Evolutionary conservation across 2,329 filamentous ascomycete species (phyloP).

Genomic region (Aspergillus texensis): DNA sequence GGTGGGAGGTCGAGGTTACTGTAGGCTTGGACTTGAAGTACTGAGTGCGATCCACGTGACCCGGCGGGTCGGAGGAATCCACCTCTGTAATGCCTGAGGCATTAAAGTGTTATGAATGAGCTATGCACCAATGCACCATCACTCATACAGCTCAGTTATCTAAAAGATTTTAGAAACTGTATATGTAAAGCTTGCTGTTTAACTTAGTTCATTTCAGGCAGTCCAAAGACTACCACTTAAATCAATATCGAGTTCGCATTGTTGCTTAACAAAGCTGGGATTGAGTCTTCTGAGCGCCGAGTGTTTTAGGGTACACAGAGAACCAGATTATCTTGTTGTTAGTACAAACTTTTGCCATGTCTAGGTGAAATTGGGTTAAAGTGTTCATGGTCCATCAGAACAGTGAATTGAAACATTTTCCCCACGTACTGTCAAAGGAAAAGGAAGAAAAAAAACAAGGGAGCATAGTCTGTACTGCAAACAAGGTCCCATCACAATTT

Average conservation of each 20-base stretch:
- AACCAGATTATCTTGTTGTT: background rate
- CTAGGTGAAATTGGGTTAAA: background rate
- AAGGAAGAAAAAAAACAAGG: background rate
- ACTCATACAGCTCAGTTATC: too few relatives aligned
- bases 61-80: background rate
- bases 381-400: background rate
- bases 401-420: background rate
- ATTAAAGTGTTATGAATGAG: too few relatives aligned
- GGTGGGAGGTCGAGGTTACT: conserved; percentile 1
- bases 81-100: background rate
- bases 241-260: background rate
- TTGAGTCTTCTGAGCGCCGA: background rate
- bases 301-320: background rate
- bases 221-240: background rate
- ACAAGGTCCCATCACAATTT: background rate
- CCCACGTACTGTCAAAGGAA: background rate
- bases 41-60: background rate
- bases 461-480: background rate
- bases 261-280: background rate
- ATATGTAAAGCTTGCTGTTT: too few relatives aligned
- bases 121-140: too few relatives aligned
- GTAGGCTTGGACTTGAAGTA: background rate
- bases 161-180: too few relatives aligned
- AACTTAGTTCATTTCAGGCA: background rate
- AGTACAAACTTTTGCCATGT: background rate